phyloP scores from a whole-genome alignment of 306 rosid genomes.

The Crataegus laevigata region DNA sequence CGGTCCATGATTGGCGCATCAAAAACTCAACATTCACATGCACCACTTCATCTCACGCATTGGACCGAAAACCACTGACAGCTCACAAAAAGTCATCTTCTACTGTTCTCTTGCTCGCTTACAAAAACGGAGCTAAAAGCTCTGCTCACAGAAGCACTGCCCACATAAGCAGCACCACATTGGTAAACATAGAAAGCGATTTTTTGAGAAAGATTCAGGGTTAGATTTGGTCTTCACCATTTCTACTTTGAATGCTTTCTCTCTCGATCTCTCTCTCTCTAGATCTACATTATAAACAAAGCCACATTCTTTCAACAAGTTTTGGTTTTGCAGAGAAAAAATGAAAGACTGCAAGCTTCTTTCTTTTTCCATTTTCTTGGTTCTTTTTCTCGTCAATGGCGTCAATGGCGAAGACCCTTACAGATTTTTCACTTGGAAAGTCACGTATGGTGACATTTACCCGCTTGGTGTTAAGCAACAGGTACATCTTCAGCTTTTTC shows the following conservation, averaged over 20 bases:
- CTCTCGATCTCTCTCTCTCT: neutral
- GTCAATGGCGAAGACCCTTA: constrained; percentile 76
- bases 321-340: neutral
- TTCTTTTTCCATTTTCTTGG: constrained; percentile 17
- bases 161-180: neutral
- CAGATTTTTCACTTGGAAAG: constrained; percentile 72
- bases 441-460: constrained; percentile 79
- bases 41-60: neutral
- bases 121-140: constrained; percentile 6
- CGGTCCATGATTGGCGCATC: constrained; percentile 5
- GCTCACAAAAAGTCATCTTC: constrained; percentile 25
- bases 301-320: neutral
- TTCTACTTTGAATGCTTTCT: neutral
- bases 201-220: neutral
- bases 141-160: neutral
- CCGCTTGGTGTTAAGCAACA: constrained; percentile 91
- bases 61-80: constrained; percentile 13
- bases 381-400: constrained; percentile 25
- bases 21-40: neutral
- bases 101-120: constrained; percentile 3
- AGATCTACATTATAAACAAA: neutral
- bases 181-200: neutral
- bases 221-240: neutral
- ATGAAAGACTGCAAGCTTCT: constrained; percentile 13
- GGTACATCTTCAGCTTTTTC: constrained; percentile 31